phyloP scores from a whole-genome alignment of 2,329 filamentous ascomycete species.

The Pestalotiopsis fici region DNA sequence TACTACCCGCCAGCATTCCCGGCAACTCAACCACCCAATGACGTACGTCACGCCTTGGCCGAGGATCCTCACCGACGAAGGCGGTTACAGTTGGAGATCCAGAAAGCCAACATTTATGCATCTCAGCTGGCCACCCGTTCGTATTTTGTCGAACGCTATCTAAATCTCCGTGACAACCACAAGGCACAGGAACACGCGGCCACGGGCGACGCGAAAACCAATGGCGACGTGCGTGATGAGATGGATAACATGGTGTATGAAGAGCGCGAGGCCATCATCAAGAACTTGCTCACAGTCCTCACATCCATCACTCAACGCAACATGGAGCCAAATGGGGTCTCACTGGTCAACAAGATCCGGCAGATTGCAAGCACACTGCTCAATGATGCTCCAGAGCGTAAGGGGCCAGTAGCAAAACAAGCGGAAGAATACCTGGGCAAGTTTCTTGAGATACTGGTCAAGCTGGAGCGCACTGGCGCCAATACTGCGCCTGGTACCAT shows the following conservation, averaged over 20 bases:
- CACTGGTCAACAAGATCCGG: constrained; percentile 79
- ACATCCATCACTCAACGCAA: constrained; percentile 80
- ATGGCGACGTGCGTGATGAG: constrained; percentile 31
- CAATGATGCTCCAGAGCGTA: constrained; percentile 54
- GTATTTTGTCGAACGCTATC: constrained; percentile 85
- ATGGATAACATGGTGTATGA: constrained; percentile 65
- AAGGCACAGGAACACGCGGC: constrained; percentile 35
- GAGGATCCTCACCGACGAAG: constrained; percentile 51
- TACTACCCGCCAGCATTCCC: constrained; percentile 55
- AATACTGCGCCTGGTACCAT: constrained; percentile 30
- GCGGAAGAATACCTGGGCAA: constrained; percentile 36
- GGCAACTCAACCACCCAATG: constrained; percentile 45
- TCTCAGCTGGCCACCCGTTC: constrained; percentile 81
- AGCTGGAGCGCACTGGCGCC: constrained; percentile 64
- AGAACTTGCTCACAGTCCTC: constrained; percentile 74
- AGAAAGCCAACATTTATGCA: constrained; percentile 87
- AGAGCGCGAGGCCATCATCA: constrained; percentile 80
- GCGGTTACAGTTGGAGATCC: constrained; percentile 79
- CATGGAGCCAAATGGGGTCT: constrained; percentile 72
- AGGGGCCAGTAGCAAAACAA: constrained; percentile 51
- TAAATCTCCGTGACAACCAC: constrained; percentile 71
- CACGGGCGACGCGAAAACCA: constrained; percentile 20
- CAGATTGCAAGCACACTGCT: constrained; percentile 81
- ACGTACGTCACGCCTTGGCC: constrained; percentile 51
- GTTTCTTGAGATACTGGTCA: constrained; percentile 61